phyloP scores from a whole-genome alignment of 805 yeast species.

The Wickerhamomyces ciferrii region DNA sequence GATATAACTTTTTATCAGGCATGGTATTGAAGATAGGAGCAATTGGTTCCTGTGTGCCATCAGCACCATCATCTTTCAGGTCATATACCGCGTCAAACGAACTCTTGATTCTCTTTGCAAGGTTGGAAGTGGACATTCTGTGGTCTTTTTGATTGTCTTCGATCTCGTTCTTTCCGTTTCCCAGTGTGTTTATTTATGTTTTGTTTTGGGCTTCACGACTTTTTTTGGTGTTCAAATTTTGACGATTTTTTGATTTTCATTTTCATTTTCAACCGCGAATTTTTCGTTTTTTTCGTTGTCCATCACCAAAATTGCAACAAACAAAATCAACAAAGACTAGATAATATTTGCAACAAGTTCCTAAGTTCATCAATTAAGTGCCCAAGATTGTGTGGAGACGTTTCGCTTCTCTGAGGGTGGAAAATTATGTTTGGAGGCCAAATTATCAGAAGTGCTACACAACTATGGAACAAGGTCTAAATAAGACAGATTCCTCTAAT shows the following conservation, averaged over 20 bases:
- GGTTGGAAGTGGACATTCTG: conserved; percentile 1
- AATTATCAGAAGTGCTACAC: not conserved
- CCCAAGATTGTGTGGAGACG: not conserved
- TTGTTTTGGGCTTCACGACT: not conserved
- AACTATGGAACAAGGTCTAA: not conserved
- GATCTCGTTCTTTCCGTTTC: not conserved
- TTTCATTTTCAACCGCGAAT: not conserved
- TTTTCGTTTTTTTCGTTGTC: no score
- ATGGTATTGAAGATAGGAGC: conserved; percentile 61
- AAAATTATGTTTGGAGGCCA: not conserved
- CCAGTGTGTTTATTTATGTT: not conserved
- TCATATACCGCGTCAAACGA: conserved; percentile 33
- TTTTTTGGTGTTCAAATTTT: not conserved
- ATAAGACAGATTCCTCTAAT: not conserved
- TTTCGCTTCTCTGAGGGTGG: not conserved
- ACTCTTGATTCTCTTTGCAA: conserved; percentile 16
- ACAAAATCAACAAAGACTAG: no score
- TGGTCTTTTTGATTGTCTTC: not conserved
- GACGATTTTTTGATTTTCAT: not conserved
- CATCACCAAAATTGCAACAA: not conserved
- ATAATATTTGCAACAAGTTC: not conserved
- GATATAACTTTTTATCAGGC: conserved; percentile 62
- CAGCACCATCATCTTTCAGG: conserved; percentile 30
- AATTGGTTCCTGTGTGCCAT: conserved; percentile 31
- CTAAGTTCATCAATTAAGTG: not conserved